Evolutionary conservation across 163 green algal genomes (phyloP), one percentile per base, ranked within the genome.

Genomic region (Smithsoniella earleae): DNA sequence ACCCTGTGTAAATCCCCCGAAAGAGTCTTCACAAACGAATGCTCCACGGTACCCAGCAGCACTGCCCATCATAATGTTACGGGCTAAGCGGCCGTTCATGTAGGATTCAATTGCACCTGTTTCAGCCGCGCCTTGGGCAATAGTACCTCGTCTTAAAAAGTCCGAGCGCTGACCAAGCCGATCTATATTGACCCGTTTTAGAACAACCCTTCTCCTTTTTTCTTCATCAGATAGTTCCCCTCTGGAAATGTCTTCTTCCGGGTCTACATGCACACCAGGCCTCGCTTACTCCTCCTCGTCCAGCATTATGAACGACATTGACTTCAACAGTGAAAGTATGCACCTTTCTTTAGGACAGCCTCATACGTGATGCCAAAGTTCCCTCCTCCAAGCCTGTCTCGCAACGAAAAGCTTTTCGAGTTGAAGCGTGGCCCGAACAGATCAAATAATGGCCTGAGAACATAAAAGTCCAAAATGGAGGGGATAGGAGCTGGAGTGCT

Each of bases 151-250:
- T 28, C 82, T 79, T 3, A 97, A 76, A 78, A 96, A 96, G 76
- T 95, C 77, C 1, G 66, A 69, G 52, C 84, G 83, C 63, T 34
- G 2, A 13, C 46, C 65, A 54, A 77, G 58, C 2, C 69, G 63
- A 66, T 96, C 89, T 38, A 88, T 75, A 77, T 95, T 95, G 34
- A 91, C 86, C 6, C 86, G 81, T 78, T 96, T 96, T 18, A 96
- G 79, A 66, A 96, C 89, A 36, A 96, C 88, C 6, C 90, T 81
- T 34, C 86, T 79, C 75, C 85, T 86, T 82, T 95, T 96, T 80
- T 95, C 84, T 74, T 90, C 86, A 2, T 73, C 20, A 0, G 79
- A 88, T 31, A 95, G 81, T 62, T 84, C 63, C 28, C 55, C 74
- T 36, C 80, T 30, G 25, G 58, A 69, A 34, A 69, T 34, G 3